phyloP scores from a whole-genome alignment of 768 basidiomycete genomes.

The Paxillus involutus region DNA sequence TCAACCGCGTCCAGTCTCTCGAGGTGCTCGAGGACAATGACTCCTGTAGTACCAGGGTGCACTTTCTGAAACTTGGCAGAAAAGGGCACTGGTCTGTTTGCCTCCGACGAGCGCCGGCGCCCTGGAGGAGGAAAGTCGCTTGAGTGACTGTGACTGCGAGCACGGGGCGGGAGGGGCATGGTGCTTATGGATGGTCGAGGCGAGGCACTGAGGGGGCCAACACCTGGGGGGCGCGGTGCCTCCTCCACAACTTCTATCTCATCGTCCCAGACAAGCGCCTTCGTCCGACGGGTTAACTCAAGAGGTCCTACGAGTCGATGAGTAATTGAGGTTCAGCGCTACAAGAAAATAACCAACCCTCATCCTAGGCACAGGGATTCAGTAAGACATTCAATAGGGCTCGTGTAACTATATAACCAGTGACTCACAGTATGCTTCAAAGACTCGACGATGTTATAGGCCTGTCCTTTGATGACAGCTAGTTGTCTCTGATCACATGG shows the following conservation, averaged over 20 bases:
- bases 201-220: slow-evolving; percentile 41
- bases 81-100: slow-evolving; percentile 76
- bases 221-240: slow-evolving; percentile 28
- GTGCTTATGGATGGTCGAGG: slow-evolving; percentile 63
- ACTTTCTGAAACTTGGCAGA: slow-evolving; percentile 81
- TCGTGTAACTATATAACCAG: neutral
- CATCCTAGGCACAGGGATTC: slow-evolving; percentile 50
- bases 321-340: neutral
- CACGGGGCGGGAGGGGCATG: slow-evolving; percentile 52
- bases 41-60: slow-evolving; percentile 84
- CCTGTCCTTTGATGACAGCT: slow-evolving; percentile 93
- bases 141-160: slow-evolving; percentile 58
- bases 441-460: slow-evolving; percentile 87
- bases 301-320: slow-evolving; percentile 63
- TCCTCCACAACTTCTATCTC: slow-evolving; percentile 74
- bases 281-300: slow-evolving; percentile 82
- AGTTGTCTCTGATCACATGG: slow-evolving; percentile 63
- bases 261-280: slow-evolving; percentile 84
- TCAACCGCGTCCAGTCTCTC: slow-evolving; percentile 84
- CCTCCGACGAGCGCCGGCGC: slow-evolving; percentile 60
- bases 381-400: slow-evolving; percentile 4
- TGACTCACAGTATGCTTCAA: slow-evolving; percentile 67
- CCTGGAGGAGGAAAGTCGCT: slow-evolving; percentile 77
- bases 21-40: slow-evolving; percentile 81
- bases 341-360: slow-evolving; percentile 47